Evolutionary conservation across 257 asterid species (phyloP).

Genomic region (Cruciata laevipes): DNA sequence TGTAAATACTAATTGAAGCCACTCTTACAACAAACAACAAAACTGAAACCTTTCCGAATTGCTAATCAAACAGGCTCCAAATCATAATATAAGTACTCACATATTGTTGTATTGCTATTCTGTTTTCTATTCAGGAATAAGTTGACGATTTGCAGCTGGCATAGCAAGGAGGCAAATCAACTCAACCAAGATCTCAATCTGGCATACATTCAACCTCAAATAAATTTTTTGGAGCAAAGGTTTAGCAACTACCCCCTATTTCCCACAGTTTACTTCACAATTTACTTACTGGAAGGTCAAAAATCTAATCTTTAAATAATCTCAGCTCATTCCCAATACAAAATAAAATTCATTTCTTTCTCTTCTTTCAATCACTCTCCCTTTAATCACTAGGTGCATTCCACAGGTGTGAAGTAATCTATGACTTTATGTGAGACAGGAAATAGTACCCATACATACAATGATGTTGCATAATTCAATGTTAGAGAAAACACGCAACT

Average conservation of each 20-base stretch:
- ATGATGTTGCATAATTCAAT: background rate
- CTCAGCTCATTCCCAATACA: too few species aligned
- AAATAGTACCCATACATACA: too few species aligned
- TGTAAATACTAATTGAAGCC: background rate
- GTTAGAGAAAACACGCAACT: background rate
- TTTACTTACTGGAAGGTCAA: too few species aligned
- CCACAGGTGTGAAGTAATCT: background rate
- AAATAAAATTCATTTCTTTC: background rate
- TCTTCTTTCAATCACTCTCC: background rate
- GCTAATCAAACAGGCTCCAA: background rate
- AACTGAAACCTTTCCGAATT: background rate
- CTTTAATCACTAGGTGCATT: background rate
- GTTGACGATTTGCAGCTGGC: too few species aligned
- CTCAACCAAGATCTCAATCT: background rate
- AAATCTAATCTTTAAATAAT: too few species aligned
- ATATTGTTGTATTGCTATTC: background rate
- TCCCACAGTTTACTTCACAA: too few species aligned
- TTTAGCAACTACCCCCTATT: background rate
- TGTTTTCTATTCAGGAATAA: background rate
- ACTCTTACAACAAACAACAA: background rate
- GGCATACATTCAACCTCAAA: background rate
- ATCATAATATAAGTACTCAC: background rate
- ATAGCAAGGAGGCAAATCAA: background rate
- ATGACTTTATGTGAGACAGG: background rate
- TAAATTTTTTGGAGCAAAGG: background rate